Conservation (phyloP, 2,329 filamentous ascomycete genomes). For the Fusarium humuli region DNA sequence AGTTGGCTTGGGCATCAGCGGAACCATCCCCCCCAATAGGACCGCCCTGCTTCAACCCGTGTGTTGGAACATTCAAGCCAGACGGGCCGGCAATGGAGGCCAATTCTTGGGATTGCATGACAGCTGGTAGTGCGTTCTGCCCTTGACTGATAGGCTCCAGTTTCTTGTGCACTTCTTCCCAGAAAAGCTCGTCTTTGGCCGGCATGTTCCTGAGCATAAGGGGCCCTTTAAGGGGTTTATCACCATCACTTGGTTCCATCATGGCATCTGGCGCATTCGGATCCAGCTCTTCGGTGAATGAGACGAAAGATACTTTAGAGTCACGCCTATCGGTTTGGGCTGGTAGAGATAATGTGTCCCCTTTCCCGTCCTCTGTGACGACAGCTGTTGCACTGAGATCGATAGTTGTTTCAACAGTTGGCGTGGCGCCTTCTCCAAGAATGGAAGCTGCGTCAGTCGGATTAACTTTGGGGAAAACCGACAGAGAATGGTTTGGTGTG, state of each 20-base stretch:
- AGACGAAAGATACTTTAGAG: slow-evolving; percentile 36
- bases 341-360: slow-evolving; percentile 3
- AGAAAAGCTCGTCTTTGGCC: slow-evolving; percentile 67
- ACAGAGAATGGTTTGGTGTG: slow-evolving; percentile 70
- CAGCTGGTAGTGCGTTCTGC: slow-evolving; percentile 60
- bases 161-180: slow-evolving; percentile 62
- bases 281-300: slow-evolving; percentile 21
- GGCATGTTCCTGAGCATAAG: slow-evolving; percentile 67
- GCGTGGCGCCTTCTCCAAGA: slow-evolving; percentile 47
- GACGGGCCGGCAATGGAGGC: slow-evolving; percentile 33
- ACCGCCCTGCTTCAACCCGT: slow-evolving; percentile 17
- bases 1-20: slow-evolving; percentile 37
- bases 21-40: slow-evolving; percentile 41
- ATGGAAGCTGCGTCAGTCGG: slow-evolving; percentile 53
- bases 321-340: slow-evolving; percentile 20
- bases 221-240: slow-evolving; percentile 62
- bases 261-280: slow-evolving; percentile 42
- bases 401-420: slow-evolving; percentile 40
- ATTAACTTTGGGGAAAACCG: slow-evolving; percentile 59
- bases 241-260: slow-evolving; percentile 56
- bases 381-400: slow-evolving; percentile 20
- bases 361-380: slow-evolving; percentile 2
- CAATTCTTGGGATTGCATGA: slow-evolving; percentile 50
- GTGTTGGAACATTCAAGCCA: slow-evolving; percentile 17
- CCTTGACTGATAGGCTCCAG: slow-evolving; percentile 62